Evolutionary conservation across 257 asterid species (phyloP).

Genomic region (Osmanthus fragrans): DNA sequence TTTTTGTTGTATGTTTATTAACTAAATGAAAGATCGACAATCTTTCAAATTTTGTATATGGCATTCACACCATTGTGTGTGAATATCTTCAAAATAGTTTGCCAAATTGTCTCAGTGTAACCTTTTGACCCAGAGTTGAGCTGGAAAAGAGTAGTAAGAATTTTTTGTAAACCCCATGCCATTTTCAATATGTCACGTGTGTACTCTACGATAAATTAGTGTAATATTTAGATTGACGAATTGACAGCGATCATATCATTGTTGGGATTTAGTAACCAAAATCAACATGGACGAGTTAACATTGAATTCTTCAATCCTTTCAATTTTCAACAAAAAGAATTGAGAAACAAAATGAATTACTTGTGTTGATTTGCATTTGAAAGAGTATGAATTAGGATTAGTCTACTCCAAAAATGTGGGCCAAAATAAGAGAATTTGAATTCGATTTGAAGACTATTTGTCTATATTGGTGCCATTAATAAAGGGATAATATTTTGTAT

Average conservation of each 20-base stretch:
- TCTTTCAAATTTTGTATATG: no score
- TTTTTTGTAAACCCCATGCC: no score
- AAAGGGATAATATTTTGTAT: neutral
- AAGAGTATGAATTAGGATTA: slow-evolving; percentile 8
- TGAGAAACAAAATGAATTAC: slow-evolving; percentile 1
- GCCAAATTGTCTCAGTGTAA: no score
- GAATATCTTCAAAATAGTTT: no score
- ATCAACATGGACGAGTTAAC: neutral
- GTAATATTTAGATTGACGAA: neutral
- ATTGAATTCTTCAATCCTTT: neutral
- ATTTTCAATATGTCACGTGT: neutral
- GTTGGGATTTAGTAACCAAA: neutral
- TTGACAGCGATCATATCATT: neutral
- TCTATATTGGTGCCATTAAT: slow-evolving; percentile 14
- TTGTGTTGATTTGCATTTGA: slow-evolving; percentile 17
- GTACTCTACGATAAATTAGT: neutral
- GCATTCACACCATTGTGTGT: no score
- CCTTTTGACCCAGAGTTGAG: neutral
- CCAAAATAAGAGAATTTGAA: slow-evolving; percentile 14
- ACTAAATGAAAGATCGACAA: no score
- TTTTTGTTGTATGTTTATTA: no score
- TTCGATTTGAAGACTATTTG: slow-evolving; percentile 1
- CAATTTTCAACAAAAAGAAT: neutral
- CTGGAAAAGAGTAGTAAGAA: neutral
- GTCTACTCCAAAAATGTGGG: slow-evolving; percentile 19